A percentile compares a stretch with the other conserved stretches of the same genome.
Conservation (phyloP, 169 alveolate genomes). For the Fabrea salina region DNA sequence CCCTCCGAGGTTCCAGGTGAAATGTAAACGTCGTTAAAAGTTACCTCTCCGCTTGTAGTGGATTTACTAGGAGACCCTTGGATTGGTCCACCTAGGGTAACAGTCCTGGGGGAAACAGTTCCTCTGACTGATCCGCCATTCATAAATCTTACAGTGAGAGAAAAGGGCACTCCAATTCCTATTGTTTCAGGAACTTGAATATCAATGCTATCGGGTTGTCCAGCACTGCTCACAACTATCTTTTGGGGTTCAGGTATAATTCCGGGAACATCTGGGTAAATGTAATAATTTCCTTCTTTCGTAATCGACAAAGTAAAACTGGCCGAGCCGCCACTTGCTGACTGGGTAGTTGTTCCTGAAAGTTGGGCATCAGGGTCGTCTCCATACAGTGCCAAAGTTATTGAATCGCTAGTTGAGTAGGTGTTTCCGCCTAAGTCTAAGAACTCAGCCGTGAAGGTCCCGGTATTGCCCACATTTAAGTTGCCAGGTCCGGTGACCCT, state of each 20-base stretch:
- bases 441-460: background rate
- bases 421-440: background rate
- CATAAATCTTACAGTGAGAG: conserved; percentile 7
- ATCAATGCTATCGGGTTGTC: background rate
- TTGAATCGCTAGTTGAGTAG: background rate
- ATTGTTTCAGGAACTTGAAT: background rate
- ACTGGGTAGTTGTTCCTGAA: background rate
- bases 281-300: conserved; percentile 8
- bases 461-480: background rate
- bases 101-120: too few species aligned
- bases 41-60: too few species aligned
- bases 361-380: background rate
- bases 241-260: background rate
- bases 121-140: too few species aligned
- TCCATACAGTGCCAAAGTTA: background rate
- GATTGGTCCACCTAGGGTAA: too few species aligned
- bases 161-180: background rate
- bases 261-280: conserved; percentile 9
- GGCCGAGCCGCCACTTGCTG: background rate
- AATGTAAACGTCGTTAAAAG: background rate
- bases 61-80: too few species aligned
- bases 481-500: background rate
- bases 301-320: background rate
- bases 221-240: background rate
- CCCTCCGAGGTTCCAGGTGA: background rate